These are phyloP conservation scores for Clavaria fumosa DNA, from an alignment of 768 basidiomycete genomes.

Conservation along the genomic window DNA sequence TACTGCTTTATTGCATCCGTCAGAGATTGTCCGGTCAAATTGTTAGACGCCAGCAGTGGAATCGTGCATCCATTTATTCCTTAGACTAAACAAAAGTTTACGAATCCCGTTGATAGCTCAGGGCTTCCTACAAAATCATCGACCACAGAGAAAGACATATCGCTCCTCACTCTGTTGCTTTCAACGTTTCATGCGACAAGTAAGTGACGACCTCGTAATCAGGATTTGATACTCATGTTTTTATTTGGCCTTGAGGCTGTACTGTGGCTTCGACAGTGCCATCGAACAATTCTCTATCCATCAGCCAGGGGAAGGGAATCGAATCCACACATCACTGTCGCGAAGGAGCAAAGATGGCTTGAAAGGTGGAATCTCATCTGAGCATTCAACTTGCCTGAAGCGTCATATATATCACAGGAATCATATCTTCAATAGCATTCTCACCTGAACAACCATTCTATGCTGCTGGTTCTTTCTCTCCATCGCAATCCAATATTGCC, in stretches of 20 bases:
- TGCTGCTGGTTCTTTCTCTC: slow-evolving; percentile 64
- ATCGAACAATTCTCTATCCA: slow-evolving; percentile 42
- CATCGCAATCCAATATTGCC: slow-evolving; percentile 39
- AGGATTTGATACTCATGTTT: slow-evolving; percentile 3
- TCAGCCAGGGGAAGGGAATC: slow-evolving; percentile 55
- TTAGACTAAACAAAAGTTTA: not conserved
- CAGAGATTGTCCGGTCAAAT: slow-evolving; percentile 70
- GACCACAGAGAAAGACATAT: slow-evolving; percentile 89
- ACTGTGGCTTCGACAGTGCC: slow-evolving; percentile 34
- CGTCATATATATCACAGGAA: slow-evolving; percentile 33
- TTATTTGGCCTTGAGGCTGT: slow-evolving; percentile 34
- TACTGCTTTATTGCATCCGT: slow-evolving; percentile 80
- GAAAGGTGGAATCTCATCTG: slow-evolving; percentile 49
- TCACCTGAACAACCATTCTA: slow-evolving; percentile 49
- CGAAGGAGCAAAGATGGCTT: slow-evolving; percentile 74
- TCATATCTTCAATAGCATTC: slow-evolving; percentile 76
- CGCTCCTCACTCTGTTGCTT: slow-evolving; percentile 73
- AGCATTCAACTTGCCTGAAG: too few species aligned
- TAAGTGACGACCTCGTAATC: too few species aligned
- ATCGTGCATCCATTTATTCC: slow-evolving; percentile 30
- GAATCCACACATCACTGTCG: slow-evolving; percentile 54
- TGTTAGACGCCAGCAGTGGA: slow-evolving; percentile 68
- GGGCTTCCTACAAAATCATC: slow-evolving; percentile 83
- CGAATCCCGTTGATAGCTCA: slow-evolving; percentile 34
- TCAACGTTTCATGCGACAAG: slow-evolving; percentile 56